Base-by-base conservation (phyloP, 139 green algal species). In the Haematococcus lacustris region DNA sequence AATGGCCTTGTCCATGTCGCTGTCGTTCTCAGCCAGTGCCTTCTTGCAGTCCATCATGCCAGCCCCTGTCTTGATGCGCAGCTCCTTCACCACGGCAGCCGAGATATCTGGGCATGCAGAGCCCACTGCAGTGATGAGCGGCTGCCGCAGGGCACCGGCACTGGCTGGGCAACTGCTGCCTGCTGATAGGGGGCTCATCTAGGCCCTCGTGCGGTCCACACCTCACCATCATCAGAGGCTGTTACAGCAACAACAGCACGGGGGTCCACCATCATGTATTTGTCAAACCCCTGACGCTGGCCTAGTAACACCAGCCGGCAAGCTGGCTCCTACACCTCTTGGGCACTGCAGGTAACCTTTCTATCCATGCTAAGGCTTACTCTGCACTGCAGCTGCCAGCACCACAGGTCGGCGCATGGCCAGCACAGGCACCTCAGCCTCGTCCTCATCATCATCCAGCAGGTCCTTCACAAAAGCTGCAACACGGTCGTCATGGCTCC, bases 21-120 rank as follows among this genome's bases (percentile, higher is more conserved):
- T 86, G 53, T 88, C 74, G 79, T 74, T 86, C 80, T 95, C 87
- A 1, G 73, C 79, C 65, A 98, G 85, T 4, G 94, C 94, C 78
- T 96, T 96, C 84, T 98, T 98, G 91, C 92, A 98, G 83, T 97
- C 93, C 94, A 98, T 98, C 94, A 98, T 98, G 78, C 94, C 94
- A 0, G 91, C 92, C 33, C 94, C 88, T 7, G 85, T 84, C 85
- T 86, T 76, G 37, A 84, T 75, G 71, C 94, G 91, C 73, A 98
- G 91, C 47, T 81, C 71, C 83, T 97, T 96, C 35, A 98, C 94
- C 13, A 79, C 66, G 39, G 85, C 75, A 60, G 93, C 91, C 28
- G 88, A 92, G 51, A 97, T 87, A 77, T 62, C 81, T 86, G 72
- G 7, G 38, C 33, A 72, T n/a, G n/a, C n/a, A 72, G n/a, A n/a